Conservation (phyloP, 2,329 filamentous ascomycete species). For the Trichoderma breve region DNA sequence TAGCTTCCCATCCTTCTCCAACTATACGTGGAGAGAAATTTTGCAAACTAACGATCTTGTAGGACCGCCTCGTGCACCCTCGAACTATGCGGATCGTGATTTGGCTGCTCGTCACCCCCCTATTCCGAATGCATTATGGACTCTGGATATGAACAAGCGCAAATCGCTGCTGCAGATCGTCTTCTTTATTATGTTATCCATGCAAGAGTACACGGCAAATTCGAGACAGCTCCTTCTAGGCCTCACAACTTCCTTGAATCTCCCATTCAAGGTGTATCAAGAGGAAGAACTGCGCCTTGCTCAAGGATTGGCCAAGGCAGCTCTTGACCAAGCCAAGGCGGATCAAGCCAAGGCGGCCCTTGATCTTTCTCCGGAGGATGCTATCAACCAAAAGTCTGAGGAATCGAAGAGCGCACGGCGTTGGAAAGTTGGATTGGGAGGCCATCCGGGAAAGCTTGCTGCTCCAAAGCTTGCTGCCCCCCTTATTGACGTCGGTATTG, state of each 20-base stretch:
- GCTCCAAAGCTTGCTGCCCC: constrained; percentile 75
- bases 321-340: constrained; percentile 43
- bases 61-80: constrained; percentile 42
- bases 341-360: constrained; percentile 74
- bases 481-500: constrained; percentile 74
- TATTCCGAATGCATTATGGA: constrained; percentile 58
- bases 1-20: background rate
- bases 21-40: background rate
- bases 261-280: constrained; percentile 62
- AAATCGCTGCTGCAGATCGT: constrained; percentile 69
- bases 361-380: constrained; percentile 34
- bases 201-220: constrained; percentile 74
- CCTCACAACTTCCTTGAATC: constrained; percentile 66
- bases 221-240: constrained; percentile 70
- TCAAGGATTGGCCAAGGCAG: constrained; percentile 69
- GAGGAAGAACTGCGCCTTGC: constrained; percentile 75
- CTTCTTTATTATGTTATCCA: constrained; percentile 68
- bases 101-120: constrained; percentile 56
- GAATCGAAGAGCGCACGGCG: constrained; percentile 63
- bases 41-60: constrained; percentile 13
- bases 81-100: constrained; percentile 45
- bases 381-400: constrained; percentile 44
- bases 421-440: constrained; percentile 64
- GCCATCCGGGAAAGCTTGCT: constrained; percentile 62
- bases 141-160: constrained; percentile 59